A percentile compares a stretch with the other conserved stretches of the same genome.
Conservation (phyloP, 1,284 basidiomycete species). For the Heterobasidion irregulare region DNA sequence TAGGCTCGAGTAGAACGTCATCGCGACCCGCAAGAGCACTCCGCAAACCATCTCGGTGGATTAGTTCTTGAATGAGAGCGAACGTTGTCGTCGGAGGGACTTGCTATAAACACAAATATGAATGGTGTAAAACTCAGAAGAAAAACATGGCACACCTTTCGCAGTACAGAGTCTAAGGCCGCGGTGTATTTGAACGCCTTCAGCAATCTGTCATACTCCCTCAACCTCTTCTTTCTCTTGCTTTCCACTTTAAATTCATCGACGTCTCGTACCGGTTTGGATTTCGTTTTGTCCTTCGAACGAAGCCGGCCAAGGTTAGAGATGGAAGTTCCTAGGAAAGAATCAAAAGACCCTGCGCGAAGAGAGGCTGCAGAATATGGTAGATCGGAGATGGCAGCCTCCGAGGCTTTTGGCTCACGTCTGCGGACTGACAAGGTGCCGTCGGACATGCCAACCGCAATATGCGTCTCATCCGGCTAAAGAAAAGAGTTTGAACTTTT, state of each 20-base stretch:
- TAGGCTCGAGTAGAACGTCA: slow-evolving; percentile 89
- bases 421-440: slow-evolving; percentile 88
- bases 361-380: slow-evolving; percentile 36
- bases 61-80: slow-evolving; percentile 88
- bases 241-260: slow-evolving; percentile 75
- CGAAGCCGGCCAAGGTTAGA: slow-evolving; percentile 48
- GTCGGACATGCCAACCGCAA: slow-evolving; percentile 94
- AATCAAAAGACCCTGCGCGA: slow-evolving; percentile 60
- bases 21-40: slow-evolving; percentile 87
- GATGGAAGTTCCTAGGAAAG: slow-evolving; percentile 57
- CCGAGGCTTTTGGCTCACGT: slow-evolving; percentile 69
- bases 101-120: slow-evolving; percentile 32
- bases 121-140: not conserved
- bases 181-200: slow-evolving; percentile 95
- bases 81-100: slow-evolving; percentile 83
- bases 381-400: slow-evolving; percentile 37
- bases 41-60: slow-evolving; percentile 86
- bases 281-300: slow-evolving; percentile 42
- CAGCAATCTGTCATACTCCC: slow-evolving; percentile 84
- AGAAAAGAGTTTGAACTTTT: slow-evolving; percentile 3
- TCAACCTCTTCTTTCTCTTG: slow-evolving; percentile 65
- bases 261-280: slow-evolving; percentile 41
- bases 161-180: slow-evolving; percentile 84
- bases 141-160: slow-evolving; percentile 49
- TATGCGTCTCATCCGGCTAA: slow-evolving; percentile 93